phyloP scores from a whole-genome alignment of 768 basidiomycete genomes.

The Piloderma croceum region DNA sequence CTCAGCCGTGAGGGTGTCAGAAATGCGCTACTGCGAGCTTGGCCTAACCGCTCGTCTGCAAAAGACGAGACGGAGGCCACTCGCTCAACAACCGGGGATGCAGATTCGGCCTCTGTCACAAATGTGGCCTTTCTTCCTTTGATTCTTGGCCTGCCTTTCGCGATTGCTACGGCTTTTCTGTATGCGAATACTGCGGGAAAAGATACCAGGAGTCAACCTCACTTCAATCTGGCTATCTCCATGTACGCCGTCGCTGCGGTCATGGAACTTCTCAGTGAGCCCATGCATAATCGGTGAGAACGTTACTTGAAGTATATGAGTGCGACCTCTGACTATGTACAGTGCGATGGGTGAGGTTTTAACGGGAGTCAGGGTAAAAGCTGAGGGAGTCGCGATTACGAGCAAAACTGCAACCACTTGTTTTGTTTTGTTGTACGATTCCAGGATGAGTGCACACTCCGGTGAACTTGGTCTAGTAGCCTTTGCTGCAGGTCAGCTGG shows the following conservation, averaged over 20 bases:
- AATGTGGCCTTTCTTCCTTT: conserved; percentile 64
- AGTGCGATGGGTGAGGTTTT: conserved; percentile 65
- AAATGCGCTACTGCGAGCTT: conserved; percentile 71
- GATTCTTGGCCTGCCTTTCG: conserved; percentile 60
- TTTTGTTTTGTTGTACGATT: conserved; percentile 50
- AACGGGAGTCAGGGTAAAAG: conserved; percentile 68
- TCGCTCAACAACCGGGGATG: not conserved
- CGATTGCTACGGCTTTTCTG: conserved; percentile 42
- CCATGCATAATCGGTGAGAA: conserved; percentile 72
- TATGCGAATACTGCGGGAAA: conserved; percentile 52
- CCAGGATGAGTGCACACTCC: conserved; percentile 17
- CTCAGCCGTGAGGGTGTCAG: conserved; percentile 91
- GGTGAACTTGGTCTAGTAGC: conserved; percentile 63
- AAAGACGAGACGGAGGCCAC: not conserved
- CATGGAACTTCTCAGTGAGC: conserved; percentile 77
- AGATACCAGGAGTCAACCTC: conserved; percentile 54
- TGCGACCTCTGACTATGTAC: conserved; percentile 19
- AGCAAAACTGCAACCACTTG: conserved; percentile 72
- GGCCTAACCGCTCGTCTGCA: conserved; percentile 14
- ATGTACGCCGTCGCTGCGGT: conserved; percentile 74
- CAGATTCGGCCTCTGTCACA: conserved; percentile 28
- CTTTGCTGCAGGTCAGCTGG: conserved; percentile 81
- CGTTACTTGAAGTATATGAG: conserved; percentile 17
- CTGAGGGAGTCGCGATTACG: conserved; percentile 81
- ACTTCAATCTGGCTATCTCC: conserved; percentile 56